Conservation (phyloP, 2,329 filamentous ascomycete species). For the Exophiala spinifera region DNA sequence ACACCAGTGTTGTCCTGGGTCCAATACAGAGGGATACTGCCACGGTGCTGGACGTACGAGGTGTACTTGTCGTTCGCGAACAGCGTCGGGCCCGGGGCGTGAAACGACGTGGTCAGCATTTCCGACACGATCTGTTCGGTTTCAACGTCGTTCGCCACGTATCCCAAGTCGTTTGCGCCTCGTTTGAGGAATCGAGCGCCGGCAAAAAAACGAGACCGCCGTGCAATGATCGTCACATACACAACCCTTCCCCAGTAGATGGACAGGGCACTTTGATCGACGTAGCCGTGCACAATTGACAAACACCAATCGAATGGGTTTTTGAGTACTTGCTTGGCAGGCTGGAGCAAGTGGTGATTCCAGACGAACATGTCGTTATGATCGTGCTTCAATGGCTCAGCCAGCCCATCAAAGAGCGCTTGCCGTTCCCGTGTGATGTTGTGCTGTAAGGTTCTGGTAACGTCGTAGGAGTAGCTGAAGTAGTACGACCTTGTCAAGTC, state of each 20-base stretch:
- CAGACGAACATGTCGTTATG: conserved; percentile 97
- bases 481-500: conserved; percentile 92
- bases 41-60: conserved; percentile 93
- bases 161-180: conserved; percentile 88
- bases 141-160: conserved; percentile 97
- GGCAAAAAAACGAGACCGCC: conserved; percentile 88
- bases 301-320: conserved; percentile 94
- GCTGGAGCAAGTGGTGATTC: conserved; percentile 85
- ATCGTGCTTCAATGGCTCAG: conserved; percentile 59
- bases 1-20: conserved; percentile 94
- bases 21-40: conserved; percentile 96
- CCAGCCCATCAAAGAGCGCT: conserved; percentile 63
- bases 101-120: conserved; percentile 89
- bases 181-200: conserved; percentile 92
- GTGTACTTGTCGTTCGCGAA: conserved; percentile 90
- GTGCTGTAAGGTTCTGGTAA: conserved; percentile 85
- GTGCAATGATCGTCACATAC: conserved; percentile 89
- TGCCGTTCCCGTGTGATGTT: conserved; percentile 81
- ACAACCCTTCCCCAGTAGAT: conserved; percentile 79
- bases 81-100: conserved; percentile 78
- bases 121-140: conserved; percentile 98
- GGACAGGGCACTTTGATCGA: conserved; percentile 81
- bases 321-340: conserved; percentile 66
- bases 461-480: conserved; percentile 97
- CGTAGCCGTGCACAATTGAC: conserved; percentile 92